Evolutionary conservation across 768 basidiomycete species (phyloP), one percentile per base, ranked within the genome.

Genomic region (Gloeostereum incarnatum): DNA sequence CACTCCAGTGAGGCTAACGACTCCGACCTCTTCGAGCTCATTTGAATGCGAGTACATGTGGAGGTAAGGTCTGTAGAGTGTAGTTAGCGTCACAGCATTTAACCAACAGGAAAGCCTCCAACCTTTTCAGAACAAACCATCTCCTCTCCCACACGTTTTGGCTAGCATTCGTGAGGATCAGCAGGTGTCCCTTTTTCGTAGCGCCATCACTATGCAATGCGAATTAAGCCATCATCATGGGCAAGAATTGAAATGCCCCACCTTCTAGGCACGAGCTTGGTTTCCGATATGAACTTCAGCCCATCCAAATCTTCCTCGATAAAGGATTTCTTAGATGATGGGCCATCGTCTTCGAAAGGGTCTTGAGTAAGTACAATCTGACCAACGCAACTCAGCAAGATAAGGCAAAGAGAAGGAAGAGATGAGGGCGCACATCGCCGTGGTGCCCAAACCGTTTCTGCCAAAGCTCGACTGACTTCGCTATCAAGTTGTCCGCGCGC

Each of bases 111-210:
- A 22, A 14, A 26, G 41, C 25, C 19, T 20, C 50, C 44, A 49
- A 91, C 92, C 91, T 75, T 55, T 79, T 75, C 7, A 98, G 67
- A 11, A 92, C 85, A 55, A 92, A 91, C 80, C 85, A 92, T 39
- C 80, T 66, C 52, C 71, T 76, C 49, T 77, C 75, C 96, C 96
- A 99, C 21, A 63, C 56, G 51, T 90, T 77, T 50, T 75, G 77
- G 30, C 72, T 75, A 8, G 92, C 87, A 54, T 98, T 81, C 19
- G 69, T 73, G 47, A 97, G 69, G 44, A 93, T 71, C 62, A 81
- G 61, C 36, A 98, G 63, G 52, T 82, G 64, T 7, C 94, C 94
- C 54, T 79, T 83, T 70, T 91, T 93, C 6, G 87, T 86, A 3
- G 79, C 73, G 11, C 71, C 74, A 53, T 92, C 84, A 46, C 91